These are phyloP conservation scores for Colletotrichum paranaense DNA, from an alignment of 2,329 filamentous ascomycete genomes.

Conservation along the genomic window DNA sequence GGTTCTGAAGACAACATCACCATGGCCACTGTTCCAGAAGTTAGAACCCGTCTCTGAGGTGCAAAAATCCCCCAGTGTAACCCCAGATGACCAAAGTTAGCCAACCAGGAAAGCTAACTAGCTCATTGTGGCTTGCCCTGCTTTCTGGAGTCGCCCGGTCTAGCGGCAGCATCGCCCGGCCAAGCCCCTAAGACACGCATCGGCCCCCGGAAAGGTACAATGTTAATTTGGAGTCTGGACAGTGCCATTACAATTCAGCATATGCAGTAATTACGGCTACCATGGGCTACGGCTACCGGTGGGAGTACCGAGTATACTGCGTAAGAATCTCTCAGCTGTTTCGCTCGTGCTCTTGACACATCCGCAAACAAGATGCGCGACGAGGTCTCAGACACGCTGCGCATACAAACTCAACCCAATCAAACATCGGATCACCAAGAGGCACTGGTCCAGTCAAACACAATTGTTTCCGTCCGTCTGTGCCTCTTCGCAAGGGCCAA, in stretches of 20 bases:
- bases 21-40: background rate
- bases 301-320: too few relatives aligned
- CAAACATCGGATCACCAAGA: slow-evolving; percentile 2
- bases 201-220: background rate
- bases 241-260: background rate
- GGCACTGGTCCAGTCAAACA: slow-evolving; percentile 12
- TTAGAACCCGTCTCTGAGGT: background rate
- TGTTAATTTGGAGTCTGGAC: background rate
- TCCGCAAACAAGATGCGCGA: background rate
- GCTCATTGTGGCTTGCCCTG: background rate
- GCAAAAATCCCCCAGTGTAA: background rate
- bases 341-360: background rate
- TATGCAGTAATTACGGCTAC: too few relatives aligned
- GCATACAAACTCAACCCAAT: background rate
- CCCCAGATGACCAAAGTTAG: background rate
- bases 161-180: background rate
- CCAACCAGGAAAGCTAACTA: background rate
- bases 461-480: slow-evolving; percentile 18
- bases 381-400: slow-evolving; percentile 3
- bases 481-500: background rate
- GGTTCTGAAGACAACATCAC: background rate
- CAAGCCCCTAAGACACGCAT: background rate
- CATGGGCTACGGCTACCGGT: too few relatives aligned
- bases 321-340: background rate
- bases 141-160: background rate